Percentiles rank a stretch among this genome's conserved stretches.
These are phyloP conservation scores for Russula brevipes DNA, from an alignment of 768 basidiomycete genomes.

Conservation along the genomic window DNA sequence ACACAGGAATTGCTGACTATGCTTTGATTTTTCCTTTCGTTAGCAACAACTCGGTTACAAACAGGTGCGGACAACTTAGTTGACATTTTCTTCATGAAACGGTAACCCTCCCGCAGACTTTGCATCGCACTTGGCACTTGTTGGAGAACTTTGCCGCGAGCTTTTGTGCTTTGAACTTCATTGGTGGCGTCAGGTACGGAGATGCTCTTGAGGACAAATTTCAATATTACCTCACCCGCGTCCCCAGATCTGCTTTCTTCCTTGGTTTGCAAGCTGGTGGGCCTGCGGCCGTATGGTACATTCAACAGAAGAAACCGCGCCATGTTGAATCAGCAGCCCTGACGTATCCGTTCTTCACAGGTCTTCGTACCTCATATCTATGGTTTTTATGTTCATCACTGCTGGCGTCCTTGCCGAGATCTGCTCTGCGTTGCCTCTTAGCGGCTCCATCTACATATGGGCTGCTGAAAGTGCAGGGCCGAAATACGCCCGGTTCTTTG, in stretches of 20 bases:
- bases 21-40: slow-evolving; percentile 22
- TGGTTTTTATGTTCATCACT: slow-evolving; percentile 84
- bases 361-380: slow-evolving; percentile 79
- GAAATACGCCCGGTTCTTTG: slow-evolving; percentile 80
- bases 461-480: slow-evolving; percentile 89
- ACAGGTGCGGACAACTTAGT: slow-evolving; percentile 46
- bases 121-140: slow-evolving; percentile 81
- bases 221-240: slow-evolving; percentile 2
- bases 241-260: slow-evolving; percentile 64
- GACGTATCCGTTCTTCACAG: slow-evolving; percentile 38
- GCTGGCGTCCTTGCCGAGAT: slow-evolving; percentile 85
- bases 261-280: slow-evolving; percentile 81
- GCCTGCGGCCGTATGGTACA: slow-evolving; percentile 78
- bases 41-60: slow-evolving; percentile 77
- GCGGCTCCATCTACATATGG: slow-evolving; percentile 94
- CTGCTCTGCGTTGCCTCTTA: slow-evolving; percentile 81
- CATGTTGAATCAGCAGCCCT: neutral
- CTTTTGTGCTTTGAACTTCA: slow-evolving; percentile 87
- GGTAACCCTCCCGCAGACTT: slow-evolving; percentile 46
- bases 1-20: slow-evolving; percentile 45
- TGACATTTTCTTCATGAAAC: neutral
- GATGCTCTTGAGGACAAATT: neutral
- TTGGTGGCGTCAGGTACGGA: slow-evolving; percentile 72
- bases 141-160: slow-evolving; percentile 84
- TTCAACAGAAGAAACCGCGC: neutral